Evolutionary conservation across 345 rosid species (phyloP).

Genomic region (Brassica rapa): DNA sequence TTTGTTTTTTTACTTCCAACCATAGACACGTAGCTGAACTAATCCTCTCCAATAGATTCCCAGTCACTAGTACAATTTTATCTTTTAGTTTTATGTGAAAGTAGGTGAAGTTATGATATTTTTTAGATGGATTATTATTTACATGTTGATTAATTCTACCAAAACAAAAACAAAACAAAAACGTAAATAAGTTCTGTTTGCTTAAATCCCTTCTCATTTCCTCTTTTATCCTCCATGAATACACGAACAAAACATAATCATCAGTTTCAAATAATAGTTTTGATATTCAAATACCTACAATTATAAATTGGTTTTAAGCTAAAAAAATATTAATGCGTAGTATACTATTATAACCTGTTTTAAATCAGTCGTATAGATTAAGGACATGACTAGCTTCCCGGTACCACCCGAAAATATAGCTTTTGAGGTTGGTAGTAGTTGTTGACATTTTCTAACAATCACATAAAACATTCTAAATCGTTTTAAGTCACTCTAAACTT

Average conservation of each 20-base stretch:
- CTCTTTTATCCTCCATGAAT: background rate
- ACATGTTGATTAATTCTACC: background rate
- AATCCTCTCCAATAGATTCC: constrained; percentile 6
- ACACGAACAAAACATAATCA: background rate
- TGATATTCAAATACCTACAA: background rate
- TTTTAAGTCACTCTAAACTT: too few species aligned
- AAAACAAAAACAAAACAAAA: background rate
- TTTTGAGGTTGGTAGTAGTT: too few species aligned
- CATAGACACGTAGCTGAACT: background rate
- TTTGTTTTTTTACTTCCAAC: background rate
- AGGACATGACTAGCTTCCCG: too few species aligned
- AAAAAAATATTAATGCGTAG: too few species aligned
- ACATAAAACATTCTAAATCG: too few species aligned
- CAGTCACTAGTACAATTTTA: background rate
- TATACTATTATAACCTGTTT: too few species aligned
- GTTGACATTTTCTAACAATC: too few species aligned
- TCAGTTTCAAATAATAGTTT: background rate
- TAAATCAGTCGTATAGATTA: too few species aligned
- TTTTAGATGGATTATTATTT: background rate
- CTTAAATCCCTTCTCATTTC: background rate
- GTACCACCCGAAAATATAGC: too few species aligned
- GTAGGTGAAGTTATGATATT: background rate
- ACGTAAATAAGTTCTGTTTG: background rate
- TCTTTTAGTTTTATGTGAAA: background rate
- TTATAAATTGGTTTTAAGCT: background rate